phyloP scores from a whole-genome alignment of 176 grass and related monocot species.

The Luzula sylvatica region DNA sequence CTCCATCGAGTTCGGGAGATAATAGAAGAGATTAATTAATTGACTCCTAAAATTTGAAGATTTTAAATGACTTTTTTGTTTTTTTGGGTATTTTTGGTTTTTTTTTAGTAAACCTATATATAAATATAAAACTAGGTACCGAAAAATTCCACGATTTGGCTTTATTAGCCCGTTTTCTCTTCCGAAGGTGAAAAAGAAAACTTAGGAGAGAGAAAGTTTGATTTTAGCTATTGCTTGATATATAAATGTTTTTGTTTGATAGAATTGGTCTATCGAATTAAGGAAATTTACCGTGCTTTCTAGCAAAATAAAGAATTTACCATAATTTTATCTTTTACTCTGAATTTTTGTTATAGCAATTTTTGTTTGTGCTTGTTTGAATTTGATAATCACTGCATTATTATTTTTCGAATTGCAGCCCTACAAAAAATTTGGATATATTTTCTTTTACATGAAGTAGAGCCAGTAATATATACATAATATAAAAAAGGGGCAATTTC shows the following conservation, averaged over 20 bases:
- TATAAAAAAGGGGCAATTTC: no score
- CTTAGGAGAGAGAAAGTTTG: not conserved
- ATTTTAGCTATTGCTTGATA: conserved; percentile 1
- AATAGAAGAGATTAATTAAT: conserved; percentile 10
- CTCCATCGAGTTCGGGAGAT: conserved; percentile 37
- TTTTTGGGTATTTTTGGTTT: not conserved
- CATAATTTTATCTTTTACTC: no score
- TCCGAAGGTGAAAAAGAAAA: not conserved
- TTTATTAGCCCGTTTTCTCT: conserved; percentile 9
- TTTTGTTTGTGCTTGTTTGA: no score
- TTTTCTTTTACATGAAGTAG: no score
- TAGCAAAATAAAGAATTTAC: no score
- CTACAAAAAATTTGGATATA: no score
- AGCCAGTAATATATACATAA: no score
- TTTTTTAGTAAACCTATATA: conserved; percentile 3
- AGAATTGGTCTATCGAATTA: not conserved
- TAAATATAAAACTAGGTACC: conserved; percentile 10
- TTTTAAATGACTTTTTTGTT: not conserved
- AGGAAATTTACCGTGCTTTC: not conserved
- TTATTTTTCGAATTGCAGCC: no score
- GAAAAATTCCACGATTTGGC: conserved; percentile 3
- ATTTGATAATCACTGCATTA: no score
- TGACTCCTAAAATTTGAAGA: not conserved
- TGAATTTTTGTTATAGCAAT: no score
- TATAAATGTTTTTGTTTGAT: conserved; percentile 1